These are phyloP conservation scores for Cladophialophora psammophila DNA, from an alignment of 2,329 filamentous ascomycete species.

Conservation along the genomic window DNA sequence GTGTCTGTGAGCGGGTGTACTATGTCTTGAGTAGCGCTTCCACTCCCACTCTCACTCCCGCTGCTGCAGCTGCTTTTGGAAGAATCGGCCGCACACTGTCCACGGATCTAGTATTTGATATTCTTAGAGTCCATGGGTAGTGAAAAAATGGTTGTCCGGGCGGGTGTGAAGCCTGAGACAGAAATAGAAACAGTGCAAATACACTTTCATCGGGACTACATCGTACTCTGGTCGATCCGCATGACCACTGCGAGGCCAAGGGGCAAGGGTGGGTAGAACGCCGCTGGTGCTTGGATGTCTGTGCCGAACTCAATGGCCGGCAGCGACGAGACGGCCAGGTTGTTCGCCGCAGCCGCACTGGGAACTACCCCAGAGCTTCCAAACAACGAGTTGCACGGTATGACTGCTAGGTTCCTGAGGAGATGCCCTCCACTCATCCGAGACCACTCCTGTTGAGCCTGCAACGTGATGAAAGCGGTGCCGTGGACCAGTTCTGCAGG, in stretches of 20 bases:
- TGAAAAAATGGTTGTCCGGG: too few species aligned
- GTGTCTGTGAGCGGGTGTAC: background rate
- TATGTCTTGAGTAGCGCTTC: background rate
- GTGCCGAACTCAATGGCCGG: too few species aligned
- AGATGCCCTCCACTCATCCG: constrained; percentile 5
- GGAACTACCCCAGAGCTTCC: constrained; percentile 40
- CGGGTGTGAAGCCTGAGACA: too few species aligned
- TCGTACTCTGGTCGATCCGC: constrained; percentile 23
- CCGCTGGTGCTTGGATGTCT: background rate
- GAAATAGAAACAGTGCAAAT: background rate
- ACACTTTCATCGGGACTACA: background rate
- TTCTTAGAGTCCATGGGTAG: background rate
- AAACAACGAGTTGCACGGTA: constrained; percentile 55
- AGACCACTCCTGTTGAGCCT: constrained; percentile 18
- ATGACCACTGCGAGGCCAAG: constrained; percentile 28
- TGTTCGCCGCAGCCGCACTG: background rate
- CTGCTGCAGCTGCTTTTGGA: background rate
- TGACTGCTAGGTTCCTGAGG: constrained; percentile 22
- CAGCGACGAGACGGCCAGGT: background rate
- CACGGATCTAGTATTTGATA: background rate
- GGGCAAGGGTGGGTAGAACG: constrained; percentile 21
- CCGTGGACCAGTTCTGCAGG: constrained; percentile 25
- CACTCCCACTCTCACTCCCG: background rate
- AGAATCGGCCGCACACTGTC: background rate
- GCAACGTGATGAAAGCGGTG: constrained; percentile 29